phyloP scores from a whole-genome alignment of 768 basidiomycete genomes.

The Jaapia argillacea region DNA sequence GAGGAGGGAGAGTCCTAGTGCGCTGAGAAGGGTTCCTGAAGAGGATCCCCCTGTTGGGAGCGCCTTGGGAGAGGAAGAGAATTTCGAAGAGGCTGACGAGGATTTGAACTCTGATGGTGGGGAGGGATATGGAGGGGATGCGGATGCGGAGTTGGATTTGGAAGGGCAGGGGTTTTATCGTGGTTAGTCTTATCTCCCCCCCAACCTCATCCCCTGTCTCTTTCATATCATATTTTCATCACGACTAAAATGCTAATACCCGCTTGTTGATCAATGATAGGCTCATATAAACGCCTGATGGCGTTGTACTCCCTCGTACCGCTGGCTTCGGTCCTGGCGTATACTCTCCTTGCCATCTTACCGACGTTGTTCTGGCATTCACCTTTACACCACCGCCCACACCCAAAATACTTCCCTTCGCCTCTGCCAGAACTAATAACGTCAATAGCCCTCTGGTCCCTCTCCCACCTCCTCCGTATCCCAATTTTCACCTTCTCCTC shows the following conservation, averaged over 20 bases:
- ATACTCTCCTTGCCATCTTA: conserved; percentile 34
- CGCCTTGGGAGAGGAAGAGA: not conserved
- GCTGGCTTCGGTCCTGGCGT: conserved; percentile 15
- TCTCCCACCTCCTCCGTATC: conserved; percentile 42
- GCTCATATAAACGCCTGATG: conserved; percentile 49
- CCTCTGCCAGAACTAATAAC: conserved; percentile 59
- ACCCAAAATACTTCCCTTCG: conserved; percentile 41
- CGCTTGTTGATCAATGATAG: conserved; percentile 23
- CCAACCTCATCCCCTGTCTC: not conserved
- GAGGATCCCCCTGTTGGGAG: conserved; percentile 7
- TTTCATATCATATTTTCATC: conserved; percentile 1
- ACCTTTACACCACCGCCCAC: conserved; percentile 24
- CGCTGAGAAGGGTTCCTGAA: conserved; percentile 18
- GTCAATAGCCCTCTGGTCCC: conserved; percentile 50
- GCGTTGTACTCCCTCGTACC: conserved; percentile 55
- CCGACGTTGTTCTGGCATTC: conserved; percentile 38
- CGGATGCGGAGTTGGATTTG: conserved; percentile 34
- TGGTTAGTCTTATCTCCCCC: conserved; percentile 23
- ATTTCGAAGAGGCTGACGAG: conserved; percentile 23
- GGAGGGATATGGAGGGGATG: too few species aligned
- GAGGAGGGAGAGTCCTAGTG: too few species aligned
- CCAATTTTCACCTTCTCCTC: conserved; percentile 33
- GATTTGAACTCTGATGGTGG: too few species aligned
- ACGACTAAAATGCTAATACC: conserved; percentile 5
- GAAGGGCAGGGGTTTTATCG: conserved; percentile 39